Conservation (phyloP, 2,329 filamentous ascomycete species). For the Lachnellula hyalina region DNA sequence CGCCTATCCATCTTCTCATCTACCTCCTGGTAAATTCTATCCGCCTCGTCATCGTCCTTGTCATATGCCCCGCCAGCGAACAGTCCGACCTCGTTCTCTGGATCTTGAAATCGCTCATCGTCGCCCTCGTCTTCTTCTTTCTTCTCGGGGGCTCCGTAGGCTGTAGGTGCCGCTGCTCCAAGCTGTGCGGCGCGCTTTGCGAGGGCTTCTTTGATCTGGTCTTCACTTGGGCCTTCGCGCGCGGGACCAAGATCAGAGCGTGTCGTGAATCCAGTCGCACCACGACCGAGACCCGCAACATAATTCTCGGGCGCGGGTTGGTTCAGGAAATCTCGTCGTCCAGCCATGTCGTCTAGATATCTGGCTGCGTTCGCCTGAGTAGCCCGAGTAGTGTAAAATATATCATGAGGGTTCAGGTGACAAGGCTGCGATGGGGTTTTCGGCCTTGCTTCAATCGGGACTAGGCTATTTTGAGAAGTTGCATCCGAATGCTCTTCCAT, state of each 20-base stretch:
- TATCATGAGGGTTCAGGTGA: not conserved
- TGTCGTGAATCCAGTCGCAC: conserved; percentile 96
- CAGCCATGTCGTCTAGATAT: conserved; percentile 25
- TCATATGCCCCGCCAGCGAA: conserved; percentile 96
- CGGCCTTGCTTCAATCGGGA: not conserved
- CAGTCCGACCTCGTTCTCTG: conserved; percentile 92
- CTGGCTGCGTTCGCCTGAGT: not conserved
- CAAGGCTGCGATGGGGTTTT: conserved; percentile 2
- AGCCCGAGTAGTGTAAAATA: not conserved
- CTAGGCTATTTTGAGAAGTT: not conserved
- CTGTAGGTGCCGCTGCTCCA: conserved; percentile 63
- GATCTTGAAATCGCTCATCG: conserved; percentile 84
- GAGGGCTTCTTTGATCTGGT: conserved; percentile 96
- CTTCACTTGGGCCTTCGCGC: conserved; percentile 89
- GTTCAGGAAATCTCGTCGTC: conserved; percentile 78
- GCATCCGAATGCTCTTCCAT: not conserved
- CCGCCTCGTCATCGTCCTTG: conserved; percentile 95
- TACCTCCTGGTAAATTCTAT: conserved; percentile 90
- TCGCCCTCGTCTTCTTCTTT: conserved; percentile 61
- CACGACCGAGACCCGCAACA: conserved; percentile 93
- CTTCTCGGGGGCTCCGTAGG: conserved; percentile 56
- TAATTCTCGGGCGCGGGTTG: conserved; percentile 83
- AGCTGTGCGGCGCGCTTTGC: conserved; percentile 87
- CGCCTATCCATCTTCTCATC: conserved; percentile 96
- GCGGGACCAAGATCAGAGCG: conserved; percentile 94